A percentile compares a stretch with the other conserved stretches of the same genome.
Conservation (phyloP, 306 rosid genomes). For the Rosa chinensis region DNA sequence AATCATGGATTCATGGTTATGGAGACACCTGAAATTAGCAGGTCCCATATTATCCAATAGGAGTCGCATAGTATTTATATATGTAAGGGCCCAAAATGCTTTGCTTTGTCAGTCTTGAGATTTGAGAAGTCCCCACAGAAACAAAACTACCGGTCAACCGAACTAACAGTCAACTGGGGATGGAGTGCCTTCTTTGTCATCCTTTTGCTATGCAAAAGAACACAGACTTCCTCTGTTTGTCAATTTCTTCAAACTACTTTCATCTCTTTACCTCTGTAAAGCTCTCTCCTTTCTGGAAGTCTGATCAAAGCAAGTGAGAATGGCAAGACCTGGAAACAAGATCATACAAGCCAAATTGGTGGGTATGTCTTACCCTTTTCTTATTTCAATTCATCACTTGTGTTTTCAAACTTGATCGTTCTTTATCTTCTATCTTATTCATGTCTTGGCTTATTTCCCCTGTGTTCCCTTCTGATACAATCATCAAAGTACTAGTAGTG, state of each 20-base stretch:
- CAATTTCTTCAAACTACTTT: background rate
- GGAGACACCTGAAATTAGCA: no score
- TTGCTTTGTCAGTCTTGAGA: background rate
- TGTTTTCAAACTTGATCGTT: background rate
- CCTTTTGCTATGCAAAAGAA: background rate
- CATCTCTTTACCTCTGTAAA: background rate
- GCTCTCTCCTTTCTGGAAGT: background rate
- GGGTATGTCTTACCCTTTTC: slow-evolving; percentile 67
- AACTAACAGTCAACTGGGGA: slow-evolving; percentile 46
- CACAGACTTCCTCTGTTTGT: background rate
- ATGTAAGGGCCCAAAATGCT: background rate
- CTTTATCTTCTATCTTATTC: background rate
- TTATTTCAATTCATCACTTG: slow-evolving; percentile 16
- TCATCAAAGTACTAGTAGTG: background rate
- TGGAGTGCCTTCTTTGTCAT: background rate
- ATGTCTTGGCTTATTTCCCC: background rate
- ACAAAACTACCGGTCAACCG: slow-evolving; percentile 51
- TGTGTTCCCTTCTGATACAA: background rate
- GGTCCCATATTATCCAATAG: slow-evolving; percentile 23
- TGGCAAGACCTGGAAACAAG: slow-evolving; percentile 67
- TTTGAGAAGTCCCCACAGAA: background rate
- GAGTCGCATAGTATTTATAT: background rate
- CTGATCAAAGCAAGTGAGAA: slow-evolving; percentile 24
- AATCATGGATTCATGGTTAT: no score
- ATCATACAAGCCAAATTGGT: slow-evolving; percentile 91